phyloP scores from a whole-genome alignment of 1,284 basidiomycete species.

The Cutaneotrichosporon daszewskae region DNA sequence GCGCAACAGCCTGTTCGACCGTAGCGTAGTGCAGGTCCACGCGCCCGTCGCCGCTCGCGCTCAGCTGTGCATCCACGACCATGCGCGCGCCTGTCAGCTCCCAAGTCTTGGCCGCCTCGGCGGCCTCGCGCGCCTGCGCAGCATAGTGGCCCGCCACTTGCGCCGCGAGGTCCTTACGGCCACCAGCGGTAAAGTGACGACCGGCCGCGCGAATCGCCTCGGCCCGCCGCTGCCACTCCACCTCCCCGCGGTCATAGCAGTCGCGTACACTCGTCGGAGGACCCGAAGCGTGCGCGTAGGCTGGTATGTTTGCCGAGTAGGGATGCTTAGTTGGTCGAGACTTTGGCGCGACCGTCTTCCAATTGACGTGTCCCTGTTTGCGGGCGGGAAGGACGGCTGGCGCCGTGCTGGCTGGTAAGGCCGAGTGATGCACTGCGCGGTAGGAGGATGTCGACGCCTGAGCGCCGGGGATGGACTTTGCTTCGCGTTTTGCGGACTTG shows the following conservation, averaged over 20 bases:
- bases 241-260: slow-evolving; percentile 28
- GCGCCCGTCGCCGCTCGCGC: neutral
- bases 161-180: slow-evolving; percentile 12
- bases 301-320: slow-evolving; percentile 29
- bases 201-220: slow-evolving; percentile 38
- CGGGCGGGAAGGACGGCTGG: slow-evolving; percentile 11
- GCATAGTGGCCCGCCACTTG: slow-evolving; percentile 41
- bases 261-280: slow-evolving; percentile 29
- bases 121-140: slow-evolving; percentile 32
- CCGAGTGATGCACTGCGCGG: neutral
- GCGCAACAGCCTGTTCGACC: slow-evolving; percentile 30
- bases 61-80: slow-evolving; percentile 32
- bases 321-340: slow-evolving; percentile 17
- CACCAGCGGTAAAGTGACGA: slow-evolving; percentile 21
- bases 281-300: slow-evolving; percentile 19
- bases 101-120: slow-evolving; percentile 28
- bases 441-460: neutral
- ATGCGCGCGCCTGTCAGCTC: slow-evolving; percentile 38
- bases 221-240: slow-evolving; percentile 26
- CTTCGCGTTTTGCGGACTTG: neutral
- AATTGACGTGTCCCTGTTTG: slow-evolving; percentile 21
- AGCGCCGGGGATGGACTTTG: slow-evolving; percentile 3
- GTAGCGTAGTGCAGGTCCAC: slow-evolving; percentile 33
- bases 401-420: neutral
- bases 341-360: slow-evolving; percentile 30